phyloP scores from a whole-genome alignment of 208 protist species.

The Trypanosoma conorhini region DNA sequence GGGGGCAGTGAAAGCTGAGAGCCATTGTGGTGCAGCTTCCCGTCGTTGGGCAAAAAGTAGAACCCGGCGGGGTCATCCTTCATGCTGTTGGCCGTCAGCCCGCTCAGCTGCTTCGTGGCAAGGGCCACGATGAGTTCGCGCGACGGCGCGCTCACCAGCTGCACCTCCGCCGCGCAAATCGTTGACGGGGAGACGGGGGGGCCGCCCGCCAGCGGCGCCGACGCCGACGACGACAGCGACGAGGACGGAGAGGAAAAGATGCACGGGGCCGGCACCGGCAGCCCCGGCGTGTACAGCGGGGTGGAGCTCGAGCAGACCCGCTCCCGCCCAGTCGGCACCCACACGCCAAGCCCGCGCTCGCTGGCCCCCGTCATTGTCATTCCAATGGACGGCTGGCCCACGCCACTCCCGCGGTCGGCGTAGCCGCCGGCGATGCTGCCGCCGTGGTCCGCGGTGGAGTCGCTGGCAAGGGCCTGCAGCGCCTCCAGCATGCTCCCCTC shows the following conservation, averaged over 20 bases:
- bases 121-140: constrained; percentile 27
- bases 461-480: constrained; percentile 9
- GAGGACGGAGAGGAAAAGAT: background rate
- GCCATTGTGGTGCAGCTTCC: constrained; percentile 15
- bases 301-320: constrained; percentile 19
- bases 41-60: constrained; percentile 33
- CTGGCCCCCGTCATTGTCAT: constrained; percentile 15
- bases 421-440: background rate
- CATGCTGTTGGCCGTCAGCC: constrained; percentile 6
- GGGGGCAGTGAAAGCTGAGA: constrained; percentile 32
- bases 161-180: constrained; percentile 24
- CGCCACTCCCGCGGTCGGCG: background rate
- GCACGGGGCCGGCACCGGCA: background rate
- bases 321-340: constrained; percentile 23
- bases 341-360: constrained; percentile 18
- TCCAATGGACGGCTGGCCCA: constrained; percentile 6
- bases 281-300: constrained; percentile 16
- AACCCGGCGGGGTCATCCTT: constrained; percentile 27
- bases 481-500: constrained; percentile 26
- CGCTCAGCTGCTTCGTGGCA: constrained; percentile 7
- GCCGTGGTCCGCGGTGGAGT: background rate
- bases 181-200: background rate
- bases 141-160: constrained; percentile 14
- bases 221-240: background rate
- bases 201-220: background rate